A percentile compares a stretch with the other conserved stretches of the same genome.
These are phyloP conservation scores for Catharanthus roseus DNA, from an alignment of 257 asterid genomes.

Conservation along the genomic window DNA sequence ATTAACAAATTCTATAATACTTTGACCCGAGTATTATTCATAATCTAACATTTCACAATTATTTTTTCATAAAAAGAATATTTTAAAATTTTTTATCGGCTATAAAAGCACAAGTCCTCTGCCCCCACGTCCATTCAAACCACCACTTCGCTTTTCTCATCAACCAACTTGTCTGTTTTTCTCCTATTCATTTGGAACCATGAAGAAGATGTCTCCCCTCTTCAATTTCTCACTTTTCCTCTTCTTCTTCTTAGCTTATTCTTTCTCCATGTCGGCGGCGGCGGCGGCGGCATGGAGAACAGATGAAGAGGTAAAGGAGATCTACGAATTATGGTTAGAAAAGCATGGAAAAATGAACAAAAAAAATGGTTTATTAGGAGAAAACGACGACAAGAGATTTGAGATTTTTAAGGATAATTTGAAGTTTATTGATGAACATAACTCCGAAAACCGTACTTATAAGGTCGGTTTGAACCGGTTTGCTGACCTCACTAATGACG, in stretches of 20 bases:
- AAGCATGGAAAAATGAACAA: conserved; percentile 58
- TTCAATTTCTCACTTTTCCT: conserved; percentile 28
- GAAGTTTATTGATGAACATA: conserved; percentile 59
- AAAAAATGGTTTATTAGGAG: conserved; percentile 53
- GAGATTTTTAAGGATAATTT: conserved; percentile 66
- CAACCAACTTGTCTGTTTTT: neutral
- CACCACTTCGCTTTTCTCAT: neutral
- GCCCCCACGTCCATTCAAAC: neutral
- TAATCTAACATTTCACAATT: too few relatives aligned
- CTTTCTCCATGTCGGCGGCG: conserved; percentile 31
- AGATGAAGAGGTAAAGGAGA: conserved; percentile 35
- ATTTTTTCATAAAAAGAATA: too few relatives aligned
- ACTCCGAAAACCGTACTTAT: conserved; percentile 44
- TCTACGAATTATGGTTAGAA: conserved; percentile 55
- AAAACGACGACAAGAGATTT: conserved; percentile 53
- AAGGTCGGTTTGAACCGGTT: conserved; percentile 64
- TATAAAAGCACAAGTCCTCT: neutral
- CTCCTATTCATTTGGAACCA: conserved; percentile 20
- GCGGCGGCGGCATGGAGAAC: conserved; percentile 18
- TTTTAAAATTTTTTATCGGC: neutral
- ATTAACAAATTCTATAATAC: too few relatives aligned
- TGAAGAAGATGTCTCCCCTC: conserved; percentile 33
- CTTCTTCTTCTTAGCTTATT: conserved; percentile 25
- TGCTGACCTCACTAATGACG: conserved; percentile 64
- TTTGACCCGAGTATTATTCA: too few relatives aligned